Evolutionary conservation across 495 filamentous ascomycete genomes (phyloP).

Genomic region (Daldinia grandis): DNA sequence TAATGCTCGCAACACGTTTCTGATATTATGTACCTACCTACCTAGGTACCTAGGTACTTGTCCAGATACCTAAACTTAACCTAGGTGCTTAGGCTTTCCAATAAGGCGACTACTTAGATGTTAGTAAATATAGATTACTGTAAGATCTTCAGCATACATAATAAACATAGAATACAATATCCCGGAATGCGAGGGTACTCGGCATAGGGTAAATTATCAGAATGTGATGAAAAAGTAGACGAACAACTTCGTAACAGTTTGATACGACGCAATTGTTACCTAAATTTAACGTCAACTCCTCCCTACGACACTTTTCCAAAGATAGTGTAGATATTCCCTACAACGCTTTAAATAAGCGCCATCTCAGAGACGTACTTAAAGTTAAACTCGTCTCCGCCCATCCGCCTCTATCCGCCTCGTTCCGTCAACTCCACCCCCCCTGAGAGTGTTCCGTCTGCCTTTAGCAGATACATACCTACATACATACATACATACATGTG

Average conservation of each 20-base stretch:
- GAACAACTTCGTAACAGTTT: constrained; percentile 12
- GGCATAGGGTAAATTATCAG: neutral
- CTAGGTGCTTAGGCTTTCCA: neutral
- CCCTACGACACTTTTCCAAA: neutral
- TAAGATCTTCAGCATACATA: neutral
- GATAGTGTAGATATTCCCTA: neutral
- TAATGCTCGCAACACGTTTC: constrained; percentile 10
- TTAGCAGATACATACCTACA: neutral
- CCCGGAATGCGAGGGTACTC: neutral
- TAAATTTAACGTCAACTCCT: constrained; percentile 27
- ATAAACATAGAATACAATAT: neutral
- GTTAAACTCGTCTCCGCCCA: constrained; percentile 19
- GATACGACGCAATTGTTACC: constrained; percentile 27
- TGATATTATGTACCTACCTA: neutral
- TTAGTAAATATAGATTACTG: neutral
- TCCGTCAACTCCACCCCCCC: constrained; percentile 22
- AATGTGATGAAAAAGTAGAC: constrained; percentile 2
- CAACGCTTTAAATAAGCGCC: constrained; percentile 2
- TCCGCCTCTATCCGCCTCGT: constrained; percentile 22
- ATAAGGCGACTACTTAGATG: neutral
- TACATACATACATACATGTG: neutral
- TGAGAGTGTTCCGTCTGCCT: neutral
- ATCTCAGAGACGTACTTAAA: neutral
- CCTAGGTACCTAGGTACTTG: too few relatives aligned
- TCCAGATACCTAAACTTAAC: too few relatives aligned